Base-by-base conservation (phyloP, 805 yeast genomes). In the Ogataea ganodermae region DNA sequence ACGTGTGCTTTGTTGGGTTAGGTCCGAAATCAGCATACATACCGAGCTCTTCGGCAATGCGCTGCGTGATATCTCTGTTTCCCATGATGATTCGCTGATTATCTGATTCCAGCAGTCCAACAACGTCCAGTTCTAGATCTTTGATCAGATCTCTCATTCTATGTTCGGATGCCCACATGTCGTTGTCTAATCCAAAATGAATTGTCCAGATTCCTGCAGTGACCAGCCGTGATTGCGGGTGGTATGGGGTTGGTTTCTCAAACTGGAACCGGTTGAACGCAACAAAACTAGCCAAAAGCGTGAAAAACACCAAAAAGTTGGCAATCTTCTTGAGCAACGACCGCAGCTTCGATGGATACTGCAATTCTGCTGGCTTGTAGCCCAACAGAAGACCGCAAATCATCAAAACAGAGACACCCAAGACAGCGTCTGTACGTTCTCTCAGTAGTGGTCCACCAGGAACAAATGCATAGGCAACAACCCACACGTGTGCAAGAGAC, bases 171-270 rank as follows among this genome's bases (percentile, higher is more conserved):
- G 96, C 92, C 99, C 99, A 94, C 94, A 94, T 86, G 63, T 90
- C 96, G 66, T 94, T 94, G 66, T 94, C 99, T 42, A 94, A 76
- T 20, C 97, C 99, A 64, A 94, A 94, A 70, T 94, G 99, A 54
- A 94, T 84, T 18, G 98, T 92, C 99, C 99, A 94, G 51, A 94
- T 91, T 65, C 98, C 99, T 2, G 97, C 91, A 1, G 97, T 90
- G 58, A 94, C 79, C 4, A 88, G 65, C 56, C 83, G 79, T 2
- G 88, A 76, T n/a, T 75, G 75, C 12, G 89, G 83, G 58, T 83
- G 86, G 57, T 79, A 77, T 9, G 94, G 90, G 45, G 66, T 66
- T 12, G 91, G 90, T 26, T 81, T 82, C 13, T 68, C 70, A 48
- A 81, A 73, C 56, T 81, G 80, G 63, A 82, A 74, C 46, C 90